These are phyloP conservation scores for Boletus rubroflammeus DNA, from an alignment of 768 basidiomycete genomes.

Conservation along the genomic window DNA sequence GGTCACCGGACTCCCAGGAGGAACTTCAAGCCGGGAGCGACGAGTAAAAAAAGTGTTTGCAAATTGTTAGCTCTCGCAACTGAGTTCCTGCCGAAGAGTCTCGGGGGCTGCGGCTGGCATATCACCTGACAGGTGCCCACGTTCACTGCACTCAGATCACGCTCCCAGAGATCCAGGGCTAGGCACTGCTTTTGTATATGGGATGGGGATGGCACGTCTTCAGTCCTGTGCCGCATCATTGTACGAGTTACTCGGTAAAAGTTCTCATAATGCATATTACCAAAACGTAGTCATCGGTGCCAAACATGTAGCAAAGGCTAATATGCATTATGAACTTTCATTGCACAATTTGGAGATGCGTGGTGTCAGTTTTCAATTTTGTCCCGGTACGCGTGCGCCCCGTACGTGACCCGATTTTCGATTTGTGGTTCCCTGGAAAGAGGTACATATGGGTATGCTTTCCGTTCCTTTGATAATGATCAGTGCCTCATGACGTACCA, in stretches of 20 bases:
- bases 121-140: background rate
- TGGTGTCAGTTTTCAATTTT: background rate
- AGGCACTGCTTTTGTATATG: no score
- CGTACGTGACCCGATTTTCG: background rate
- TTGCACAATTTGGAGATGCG: no score
- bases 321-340: no score
- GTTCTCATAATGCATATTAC: no score
- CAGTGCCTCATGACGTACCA: conserved; percentile 6
- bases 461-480: background rate
- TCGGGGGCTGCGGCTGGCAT: no score
- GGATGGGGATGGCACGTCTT: no score
- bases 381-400: background rate
- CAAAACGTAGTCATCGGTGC: no score
- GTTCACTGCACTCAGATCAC: background rate
- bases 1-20: background rate
- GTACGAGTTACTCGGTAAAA: no score
- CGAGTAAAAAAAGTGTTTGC: background rate
- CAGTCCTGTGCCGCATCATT: no score
- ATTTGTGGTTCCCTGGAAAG: background rate
- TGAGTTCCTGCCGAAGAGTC: background rate
- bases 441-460: background rate
- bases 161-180: no score
- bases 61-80: background rate
- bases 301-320: no score
- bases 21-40: background rate